phyloP scores from a whole-genome alignment of 2,329 filamentous ascomycete genomes.

The Hypocreales sp. region DNA sequence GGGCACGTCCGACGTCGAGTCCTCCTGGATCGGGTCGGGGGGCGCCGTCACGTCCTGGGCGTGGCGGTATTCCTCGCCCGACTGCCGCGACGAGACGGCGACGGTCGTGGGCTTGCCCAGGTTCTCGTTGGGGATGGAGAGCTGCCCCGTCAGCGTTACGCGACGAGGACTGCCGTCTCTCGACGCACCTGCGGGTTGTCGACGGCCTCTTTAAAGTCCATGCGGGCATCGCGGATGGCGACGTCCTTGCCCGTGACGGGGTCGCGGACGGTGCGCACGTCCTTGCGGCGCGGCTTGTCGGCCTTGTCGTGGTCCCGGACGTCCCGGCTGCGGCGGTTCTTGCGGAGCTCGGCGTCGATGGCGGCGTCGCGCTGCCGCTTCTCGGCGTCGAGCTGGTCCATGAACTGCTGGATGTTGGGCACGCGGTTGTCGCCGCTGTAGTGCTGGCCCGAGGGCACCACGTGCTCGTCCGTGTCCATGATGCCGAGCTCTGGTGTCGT shows the following conservation, averaged over 20 bases:
- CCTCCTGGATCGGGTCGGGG: conserved; percentile 68
- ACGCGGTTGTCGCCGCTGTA: conserved; percentile 77
- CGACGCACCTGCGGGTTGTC: conserved; percentile 49
- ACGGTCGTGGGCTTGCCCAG: conserved; percentile 59
- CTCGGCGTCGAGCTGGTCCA: conserved; percentile 61
- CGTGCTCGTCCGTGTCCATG: conserved; percentile 25
- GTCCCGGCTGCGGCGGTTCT: conserved; percentile 19
- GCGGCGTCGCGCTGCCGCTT: conserved; percentile 61
- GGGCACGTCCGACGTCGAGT: conserved; percentile 81
- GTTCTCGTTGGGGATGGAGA: conserved; percentile 84
- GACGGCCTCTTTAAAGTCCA: conserved; percentile 50
- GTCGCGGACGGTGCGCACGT: conserved; percentile 65
- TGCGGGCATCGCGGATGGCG: conserved; percentile 67
- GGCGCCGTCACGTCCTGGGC: conserved; percentile 84
- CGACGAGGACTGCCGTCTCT: too few species aligned
- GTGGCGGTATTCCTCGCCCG: conserved; percentile 63
- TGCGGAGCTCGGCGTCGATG: conserved; percentile 43
- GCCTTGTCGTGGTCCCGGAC: conserved; percentile 27
- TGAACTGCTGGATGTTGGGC: conserved; percentile 74
- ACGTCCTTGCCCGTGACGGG: conserved; percentile 79
- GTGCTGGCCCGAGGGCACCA: conserved; percentile 41
- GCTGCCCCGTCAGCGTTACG: conserved; percentile 26
- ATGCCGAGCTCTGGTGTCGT: too few species aligned
- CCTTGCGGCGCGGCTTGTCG: conserved; percentile 18
- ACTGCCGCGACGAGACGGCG: conserved; percentile 55